Percentiles rank a stretch among this genome's conserved stretches.
Conservation (phyloP, 805 yeast genomes). For the Spencermartinsiella europaea region DNA sequence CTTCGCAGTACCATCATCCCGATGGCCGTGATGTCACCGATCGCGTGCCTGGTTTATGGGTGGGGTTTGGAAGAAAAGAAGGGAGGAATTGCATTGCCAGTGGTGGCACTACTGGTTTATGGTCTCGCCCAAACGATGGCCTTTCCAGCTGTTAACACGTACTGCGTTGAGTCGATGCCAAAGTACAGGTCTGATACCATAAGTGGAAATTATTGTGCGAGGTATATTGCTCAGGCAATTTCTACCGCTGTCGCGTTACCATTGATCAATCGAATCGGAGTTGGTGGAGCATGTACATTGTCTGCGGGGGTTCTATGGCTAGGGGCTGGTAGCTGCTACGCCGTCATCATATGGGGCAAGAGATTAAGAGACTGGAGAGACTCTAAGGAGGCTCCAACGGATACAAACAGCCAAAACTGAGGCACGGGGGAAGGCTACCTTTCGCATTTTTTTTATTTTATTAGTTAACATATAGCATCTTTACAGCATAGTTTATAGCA, state of each 20-base stretch:
- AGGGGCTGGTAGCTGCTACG: conserved; percentile 34
- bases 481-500: no score
- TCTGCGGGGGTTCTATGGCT: conserved; percentile 40
- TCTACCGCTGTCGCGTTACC: conserved; percentile 46
- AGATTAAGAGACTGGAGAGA: conserved; percentile 28
- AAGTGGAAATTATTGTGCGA: conserved; percentile 47
- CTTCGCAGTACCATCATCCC: conserved; percentile 38
- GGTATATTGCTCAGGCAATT: conserved; percentile 49
- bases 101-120: conserved; percentile 42
- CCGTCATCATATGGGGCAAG: conserved; percentile 39
- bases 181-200: conserved; percentile 51
- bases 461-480: neutral
- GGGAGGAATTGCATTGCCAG: conserved; percentile 54
- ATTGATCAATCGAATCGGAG: conserved; percentile 45
- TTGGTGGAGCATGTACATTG: conserved; percentile 53
- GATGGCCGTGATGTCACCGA: conserved; percentile 43
- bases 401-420: neutral
- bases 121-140: conserved; percentile 49
- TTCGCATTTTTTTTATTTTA: neutral
- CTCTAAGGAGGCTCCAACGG: neutral
- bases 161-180: conserved; percentile 56
- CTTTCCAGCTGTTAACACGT: conserved; percentile 51
- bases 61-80: conserved; percentile 45
- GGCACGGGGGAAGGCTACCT: neutral
- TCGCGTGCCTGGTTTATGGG: conserved; percentile 45